A percentile compares a stretch with the other conserved stretches of the same genome.
Conservation (phyloP, 1,284 basidiomycete genomes). For the Ustilago vetiveriae region DNA sequence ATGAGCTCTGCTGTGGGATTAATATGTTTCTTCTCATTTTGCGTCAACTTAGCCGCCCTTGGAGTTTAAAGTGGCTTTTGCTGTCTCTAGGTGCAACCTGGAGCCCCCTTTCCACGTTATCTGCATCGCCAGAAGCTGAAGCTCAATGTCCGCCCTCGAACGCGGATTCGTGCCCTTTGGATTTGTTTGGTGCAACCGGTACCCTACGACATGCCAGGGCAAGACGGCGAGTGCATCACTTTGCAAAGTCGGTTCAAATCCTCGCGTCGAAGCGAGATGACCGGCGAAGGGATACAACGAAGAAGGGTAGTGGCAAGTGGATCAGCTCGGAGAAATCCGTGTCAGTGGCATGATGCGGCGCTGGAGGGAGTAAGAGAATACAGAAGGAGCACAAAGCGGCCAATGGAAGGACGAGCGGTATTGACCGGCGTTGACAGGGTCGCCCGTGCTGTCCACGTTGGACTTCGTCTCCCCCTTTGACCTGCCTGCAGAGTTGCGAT, state of each 20-base stretch:
- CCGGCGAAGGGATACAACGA: too few species aligned
- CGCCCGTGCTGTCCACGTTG: background rate
- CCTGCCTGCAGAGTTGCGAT: too few species aligned
- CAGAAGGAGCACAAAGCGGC: background rate
- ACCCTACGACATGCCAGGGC: too few species aligned
- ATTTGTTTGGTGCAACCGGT: too few species aligned
- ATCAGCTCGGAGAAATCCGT: conserved; percentile 26
- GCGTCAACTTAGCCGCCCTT: conserved; percentile 17
- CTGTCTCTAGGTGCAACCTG: background rate
- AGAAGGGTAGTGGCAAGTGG: too few species aligned
- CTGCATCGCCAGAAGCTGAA: background rate
- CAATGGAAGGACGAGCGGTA: conserved; percentile 20
- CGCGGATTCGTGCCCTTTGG: too few species aligned
- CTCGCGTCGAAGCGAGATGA: too few species aligned
- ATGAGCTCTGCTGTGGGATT: too few species aligned
- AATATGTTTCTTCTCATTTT: conserved; percentile 24
- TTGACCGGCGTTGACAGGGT: conserved; percentile 28
- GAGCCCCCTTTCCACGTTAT: background rate
- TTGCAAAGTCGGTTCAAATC: too few species aligned
- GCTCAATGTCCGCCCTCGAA: conserved; percentile 9
- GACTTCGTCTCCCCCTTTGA: background rate
- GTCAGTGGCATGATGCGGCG: background rate
- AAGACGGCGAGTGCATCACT: too few species aligned
- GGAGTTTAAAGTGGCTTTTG: background rate
- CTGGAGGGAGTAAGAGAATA: background rate